Evolutionary conservation across 306 rosid species (phyloP).

Genomic region (Cicer judaicum): DNA sequence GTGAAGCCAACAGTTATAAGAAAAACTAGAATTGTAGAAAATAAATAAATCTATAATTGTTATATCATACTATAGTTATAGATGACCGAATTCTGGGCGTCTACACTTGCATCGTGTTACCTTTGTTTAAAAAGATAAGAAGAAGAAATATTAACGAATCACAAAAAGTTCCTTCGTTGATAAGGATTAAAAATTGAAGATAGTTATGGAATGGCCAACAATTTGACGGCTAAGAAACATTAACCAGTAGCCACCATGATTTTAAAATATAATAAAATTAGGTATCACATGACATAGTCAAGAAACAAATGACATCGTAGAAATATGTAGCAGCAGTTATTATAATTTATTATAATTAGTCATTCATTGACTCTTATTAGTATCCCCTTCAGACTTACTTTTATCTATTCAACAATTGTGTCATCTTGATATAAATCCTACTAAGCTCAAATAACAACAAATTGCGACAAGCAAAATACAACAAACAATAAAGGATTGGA

Average conservation of each 20-base stretch:
- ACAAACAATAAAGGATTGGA: constrained; percentile 33
- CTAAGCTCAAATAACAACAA: constrained; percentile 1
- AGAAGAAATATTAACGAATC: neutral
- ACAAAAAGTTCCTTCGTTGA: constrained; percentile 26
- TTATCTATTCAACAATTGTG: neutral
- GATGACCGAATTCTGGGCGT: too few species aligned
- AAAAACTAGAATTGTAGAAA: too few species aligned
- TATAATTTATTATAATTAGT: neutral
- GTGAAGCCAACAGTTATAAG: too few species aligned
- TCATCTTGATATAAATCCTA: neutral
- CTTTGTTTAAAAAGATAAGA: neutral
- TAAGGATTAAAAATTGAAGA: neutral
- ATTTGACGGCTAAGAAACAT: constrained; percentile 6
- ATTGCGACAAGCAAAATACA: constrained; percentile 22
- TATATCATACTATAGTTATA: too few species aligned
- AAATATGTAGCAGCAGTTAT: neutral
- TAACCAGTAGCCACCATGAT: neutral
- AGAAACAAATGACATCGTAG: neutral
- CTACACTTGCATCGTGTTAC: neutral
- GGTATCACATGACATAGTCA: neutral
- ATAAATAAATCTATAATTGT: too few species aligned
- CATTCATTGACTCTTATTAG: neutral
- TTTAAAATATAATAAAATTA: neutral
- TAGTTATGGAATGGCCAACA: constrained; percentile 22
- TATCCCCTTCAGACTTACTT: neutral